Evolutionary conservation across 2,329 filamentous ascomycete genomes (phyloP), one percentile per base, ranked within the genome.

Genomic region (Aspergillus tanneri): DNA sequence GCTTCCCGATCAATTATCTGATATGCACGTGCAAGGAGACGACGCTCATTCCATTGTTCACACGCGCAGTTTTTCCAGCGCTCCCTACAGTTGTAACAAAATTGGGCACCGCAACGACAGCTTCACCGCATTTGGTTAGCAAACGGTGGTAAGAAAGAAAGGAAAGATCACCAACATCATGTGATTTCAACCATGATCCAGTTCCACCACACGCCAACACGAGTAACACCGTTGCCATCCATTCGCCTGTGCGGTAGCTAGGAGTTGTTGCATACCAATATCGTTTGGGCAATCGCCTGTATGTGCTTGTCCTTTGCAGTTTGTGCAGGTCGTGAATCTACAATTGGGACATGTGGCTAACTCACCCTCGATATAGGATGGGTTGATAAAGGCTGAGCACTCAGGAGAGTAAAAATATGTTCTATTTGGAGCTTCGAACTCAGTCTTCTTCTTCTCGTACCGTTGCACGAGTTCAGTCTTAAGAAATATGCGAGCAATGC

Each of bases 141-240:
- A n/a, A n/a, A n/a, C n/a, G n/a, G n/a, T n/a, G n/a, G n/a, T 39
- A 45, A 38, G 25, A 43, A 35, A 25, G 6, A 32, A 41, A 37
- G 10, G 8, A 22, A 14, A 30, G 38, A 28, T 21, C 24, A 75
- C 77, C 59, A 54, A 83, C 80, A 52, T 79, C 3, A 84, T 83
- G 43, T 84, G 81, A 42, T 78, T 69, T 50, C 81, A 84, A 1
- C 81, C 81, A 0, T 27, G n/a, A 0, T 58, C 23, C 0, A 81
- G 62, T 61, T 82, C 78, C 0, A 84, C 70, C 10, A 84, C 25
- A 1, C 66, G 49, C 2, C 52, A 55, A 53, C 81, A 84, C 0
- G 52, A 47, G 3, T 58, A 60, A 49, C 81, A 84, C 2, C 73
- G 66, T 58, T 79, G 74, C 81, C 81, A 84, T 1, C 72, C 69